Evolutionary conservation across 1,139 yeast species (phyloP), one percentile per base, ranked within the genome.

Genomic region (Taphrina deformans): DNA sequence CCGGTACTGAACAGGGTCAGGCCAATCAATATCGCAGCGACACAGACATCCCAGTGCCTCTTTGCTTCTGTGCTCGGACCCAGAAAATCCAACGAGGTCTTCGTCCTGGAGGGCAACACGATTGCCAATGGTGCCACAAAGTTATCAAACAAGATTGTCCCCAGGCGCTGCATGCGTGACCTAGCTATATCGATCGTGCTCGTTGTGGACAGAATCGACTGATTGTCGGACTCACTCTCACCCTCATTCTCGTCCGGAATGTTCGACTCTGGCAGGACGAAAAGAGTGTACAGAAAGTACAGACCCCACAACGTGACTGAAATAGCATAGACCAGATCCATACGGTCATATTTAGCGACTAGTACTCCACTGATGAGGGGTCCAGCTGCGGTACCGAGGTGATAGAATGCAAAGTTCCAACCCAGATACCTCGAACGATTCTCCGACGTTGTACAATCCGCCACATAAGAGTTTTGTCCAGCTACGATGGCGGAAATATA

Each of bases 391-490:
- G 67, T 65, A 14, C 67, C 67, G 6, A 59, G 38, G 18, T 65
- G 67, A 44, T 65, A 65, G 26, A 58, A 33, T n/a, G 67, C 67
- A 53, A 65, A 65, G 31, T 65, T 65, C 56, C 62, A 60, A 4
- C 65, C 67, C 9, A 65, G 53, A 21, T 53, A 65, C 18, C 67
- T 46, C 24, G 65, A 56, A 5, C 67, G 58, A 9, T 46, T 35
- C 18, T 59, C 65, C 7, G 60, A 53, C 24, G 55, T 45, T 50
- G 67, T 52, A 31, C 67, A 65, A 18, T 65, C 67, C 10, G 67
- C 67, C 16, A 65, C 67, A 48, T 27, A 65, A 2, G 65, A 60
- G 45, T 65, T 65, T 41, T 65, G 67, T 14, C 61, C 46, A 1
- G 67, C 67, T 10, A 60, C 58, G 1, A 65, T 46, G 18, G 67